Base-by-base conservation (phyloP, 352 stramenopile species). In the Pythium guiyangense region DNA sequence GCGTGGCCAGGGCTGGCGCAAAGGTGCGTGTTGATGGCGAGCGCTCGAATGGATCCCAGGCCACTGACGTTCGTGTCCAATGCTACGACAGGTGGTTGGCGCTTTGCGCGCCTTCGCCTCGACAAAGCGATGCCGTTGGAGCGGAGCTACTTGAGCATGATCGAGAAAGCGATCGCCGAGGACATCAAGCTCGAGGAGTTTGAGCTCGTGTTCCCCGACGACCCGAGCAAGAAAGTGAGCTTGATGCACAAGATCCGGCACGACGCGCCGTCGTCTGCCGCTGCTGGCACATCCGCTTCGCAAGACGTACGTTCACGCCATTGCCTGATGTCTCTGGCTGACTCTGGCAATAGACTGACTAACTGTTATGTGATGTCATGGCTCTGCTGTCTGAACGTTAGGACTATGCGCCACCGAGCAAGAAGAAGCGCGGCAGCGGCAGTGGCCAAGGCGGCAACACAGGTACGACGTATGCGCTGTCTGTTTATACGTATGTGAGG, bases 141-240 rank as follows among this genome's bases (percentile, higher is more conserved):
- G 49, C 74, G 75, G 6, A 74, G 59, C 25, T 83, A 79, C 35
- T 47, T 94, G 25, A 44, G 54, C 2, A 63, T 84, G 35, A 72
- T 90, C 29, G 81, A 94, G 57, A 89, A 92, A 49, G 79, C 82
- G 17, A 71, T 92, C 49, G 64, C 53, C 3, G 83, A 94, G 52
- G 77, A 92, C 49, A 86, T 94, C 9, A 81, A 80, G 35, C 69
- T 90, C 34, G 85, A 94, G 20, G 85, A 94, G 59, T 86, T 94
- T 45, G 83, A 91, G 46, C 65, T 60, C n/a, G 67, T 91, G 44
- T 93, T 94, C 51, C 71, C 76, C 1, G 82, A 90, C 20, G 78
- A 92, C 40, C 59, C 68, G 10, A 72, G 49, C 46, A 89, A 88
- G 62, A 88, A 89, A 40, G 52, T 69, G 4, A 67, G 22, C 29